Evolutionary conservation across 2,329 filamentous ascomycete species (phyloP).

Genomic region (Colletotrichum paranaense): DNA sequence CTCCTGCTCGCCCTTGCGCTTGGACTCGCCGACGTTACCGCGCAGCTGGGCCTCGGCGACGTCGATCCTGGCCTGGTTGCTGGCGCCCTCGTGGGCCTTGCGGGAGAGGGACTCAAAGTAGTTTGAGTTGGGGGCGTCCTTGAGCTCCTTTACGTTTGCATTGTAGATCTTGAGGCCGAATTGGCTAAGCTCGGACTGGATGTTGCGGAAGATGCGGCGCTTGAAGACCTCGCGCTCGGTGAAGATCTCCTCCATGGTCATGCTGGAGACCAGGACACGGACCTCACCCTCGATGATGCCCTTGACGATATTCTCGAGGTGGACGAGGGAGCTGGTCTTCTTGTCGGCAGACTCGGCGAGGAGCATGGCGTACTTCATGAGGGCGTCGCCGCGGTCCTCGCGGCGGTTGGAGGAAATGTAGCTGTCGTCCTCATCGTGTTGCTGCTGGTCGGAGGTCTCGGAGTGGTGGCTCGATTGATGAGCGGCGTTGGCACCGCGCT

Average conservation of each 20-base stretch:
- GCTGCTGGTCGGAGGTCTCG: conserved; percentile 25
- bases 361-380: conserved; percentile 86
- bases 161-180: conserved; percentile 82
- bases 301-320: conserved; percentile 88
- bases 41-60: conserved; percentile 72
- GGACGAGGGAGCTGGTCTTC: conserved; percentile 57
- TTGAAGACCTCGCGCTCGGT: conserved; percentile 83
- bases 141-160: conserved; percentile 86
- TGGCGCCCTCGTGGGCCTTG: conserved; percentile 87
- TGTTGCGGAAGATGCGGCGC: conserved; percentile 78
- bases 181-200: conserved; percentile 82
- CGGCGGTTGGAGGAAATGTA: conserved; percentile 41
- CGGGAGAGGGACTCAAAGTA: conserved; percentile 86
- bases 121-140: conserved; percentile 82
- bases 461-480: conserved; percentile 31
- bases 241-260: conserved; percentile 96
- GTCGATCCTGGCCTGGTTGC: conserved; percentile 80
- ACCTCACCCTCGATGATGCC: conserved; percentile 93
- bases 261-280: conserved; percentile 82
- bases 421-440: conserved; percentile 35
- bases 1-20: conserved; percentile 83
- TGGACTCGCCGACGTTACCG: conserved; percentile 81
- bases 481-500: conserved; percentile 58
- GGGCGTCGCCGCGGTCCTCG: conserved; percentile 68
- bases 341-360: conserved; percentile 75